These are phyloP conservation scores for Mortierella claussenii DNA, from an alignment of 192 early-diverging fungal genomes.

Conservation along the genomic window DNA sequence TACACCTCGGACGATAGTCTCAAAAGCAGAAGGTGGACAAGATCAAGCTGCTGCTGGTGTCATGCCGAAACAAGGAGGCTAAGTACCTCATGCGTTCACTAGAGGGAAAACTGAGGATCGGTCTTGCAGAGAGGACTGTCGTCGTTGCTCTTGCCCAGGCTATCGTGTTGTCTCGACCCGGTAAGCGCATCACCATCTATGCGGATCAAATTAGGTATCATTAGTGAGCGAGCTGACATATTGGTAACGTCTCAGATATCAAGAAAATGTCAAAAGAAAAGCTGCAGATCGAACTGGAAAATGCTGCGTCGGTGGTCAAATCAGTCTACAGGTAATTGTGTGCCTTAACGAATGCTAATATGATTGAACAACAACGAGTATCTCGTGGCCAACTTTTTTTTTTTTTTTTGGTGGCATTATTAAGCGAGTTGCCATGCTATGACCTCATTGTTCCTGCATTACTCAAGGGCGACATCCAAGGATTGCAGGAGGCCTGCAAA, in stretches of 20 bases:
- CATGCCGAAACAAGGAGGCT: conserved; percentile 55
- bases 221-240: neutral
- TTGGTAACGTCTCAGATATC: conserved; percentile 26
- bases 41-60: conserved; percentile 56
- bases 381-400: too few relatives aligned
- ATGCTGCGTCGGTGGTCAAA: conserved; percentile 66
- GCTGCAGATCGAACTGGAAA: conserved; percentile 38
- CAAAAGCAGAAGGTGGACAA: conserved; percentile 58
- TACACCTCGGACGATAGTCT: conserved; percentile 10
- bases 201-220: too few relatives aligned
- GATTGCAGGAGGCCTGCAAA: conserved; percentile 82
- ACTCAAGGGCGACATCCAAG: conserved; percentile 76
- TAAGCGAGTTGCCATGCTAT: conserved; percentile 95
- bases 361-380: too few relatives aligned
- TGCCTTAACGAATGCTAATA: too few relatives aligned
- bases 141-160: conserved; percentile 91
- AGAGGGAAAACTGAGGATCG: conserved; percentile 96
- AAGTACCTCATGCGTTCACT: conserved; percentile 70
- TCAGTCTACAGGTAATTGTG: conserved; percentile 60
- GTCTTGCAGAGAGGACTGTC: conserved; percentile 94
- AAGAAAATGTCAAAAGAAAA: conserved; percentile 49
- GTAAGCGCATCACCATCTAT: conserved; percentile 32
- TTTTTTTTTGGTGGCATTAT: too few relatives aligned
- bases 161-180: conserved; percentile 67
- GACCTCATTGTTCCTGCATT: conserved; percentile 91